phyloP scores from a whole-genome alignment of 345 rosid genomes.

The Corchorus capsularis region DNA sequence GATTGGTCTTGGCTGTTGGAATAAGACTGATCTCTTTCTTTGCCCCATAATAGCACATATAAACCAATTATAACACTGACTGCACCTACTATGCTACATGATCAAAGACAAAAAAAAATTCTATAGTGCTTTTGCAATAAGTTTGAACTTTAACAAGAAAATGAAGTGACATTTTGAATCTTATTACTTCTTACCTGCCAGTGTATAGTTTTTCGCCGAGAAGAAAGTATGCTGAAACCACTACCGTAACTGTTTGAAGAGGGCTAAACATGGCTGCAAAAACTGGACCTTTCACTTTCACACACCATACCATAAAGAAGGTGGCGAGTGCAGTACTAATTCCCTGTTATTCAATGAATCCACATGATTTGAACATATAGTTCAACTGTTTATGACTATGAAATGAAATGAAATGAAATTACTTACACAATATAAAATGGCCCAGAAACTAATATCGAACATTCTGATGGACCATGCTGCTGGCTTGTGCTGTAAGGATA shows the following conservation, averaged over 20 bases:
- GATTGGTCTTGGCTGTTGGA: not conserved
- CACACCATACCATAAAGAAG: slow-evolving; percentile 56
- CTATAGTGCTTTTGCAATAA: not conserved
- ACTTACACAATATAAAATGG: slow-evolving; percentile 54
- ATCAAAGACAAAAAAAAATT: too few species aligned
- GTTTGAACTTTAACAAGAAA: not conserved
- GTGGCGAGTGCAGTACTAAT: slow-evolving; percentile 45
- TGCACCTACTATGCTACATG: slow-evolving; percentile 4
- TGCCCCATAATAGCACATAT: slow-evolving; percentile 14
- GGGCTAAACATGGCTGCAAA: slow-evolving; percentile 70
- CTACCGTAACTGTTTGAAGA: slow-evolving; percentile 49
- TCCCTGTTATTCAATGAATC: slow-evolving; percentile 40
- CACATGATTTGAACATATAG: too few species aligned
- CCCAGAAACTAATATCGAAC: slow-evolving; percentile 48
- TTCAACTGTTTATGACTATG: too few species aligned
- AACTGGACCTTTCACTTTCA: slow-evolving; percentile 56
- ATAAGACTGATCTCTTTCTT: slow-evolving; percentile 8
- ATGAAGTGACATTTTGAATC: not conserved
- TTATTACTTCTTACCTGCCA: slow-evolving; percentile 49
- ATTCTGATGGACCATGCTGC: slow-evolving; percentile 50
- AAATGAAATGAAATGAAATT: not conserved
- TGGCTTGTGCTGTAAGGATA: slow-evolving; percentile 37
- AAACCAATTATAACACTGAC: slow-evolving; percentile 6
- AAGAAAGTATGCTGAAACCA: slow-evolving; percentile 50
- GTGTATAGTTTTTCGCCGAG: slow-evolving; percentile 58